These are phyloP conservation scores for Phytopythium vexans DNA, from an alignment of 352 stramenopile species.

Conservation along the genomic window DNA sequence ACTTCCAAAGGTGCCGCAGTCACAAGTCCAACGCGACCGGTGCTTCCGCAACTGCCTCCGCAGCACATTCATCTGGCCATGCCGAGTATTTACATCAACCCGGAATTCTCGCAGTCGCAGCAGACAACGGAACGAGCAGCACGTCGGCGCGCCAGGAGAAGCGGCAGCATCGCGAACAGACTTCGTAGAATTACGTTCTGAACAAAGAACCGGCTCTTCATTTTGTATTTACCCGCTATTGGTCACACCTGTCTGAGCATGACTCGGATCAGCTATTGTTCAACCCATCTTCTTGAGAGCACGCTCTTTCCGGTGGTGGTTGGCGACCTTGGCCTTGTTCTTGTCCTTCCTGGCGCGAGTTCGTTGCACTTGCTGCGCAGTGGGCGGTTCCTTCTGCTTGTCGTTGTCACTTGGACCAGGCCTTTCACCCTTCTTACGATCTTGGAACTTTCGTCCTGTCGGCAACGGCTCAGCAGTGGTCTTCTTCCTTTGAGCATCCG, in stretches of 20 bases:
- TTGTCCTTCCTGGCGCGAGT: conserved; percentile 48
- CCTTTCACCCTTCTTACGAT: conserved; percentile 19
- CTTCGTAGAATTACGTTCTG: conserved; percentile 49
- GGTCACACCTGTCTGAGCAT: neutral
- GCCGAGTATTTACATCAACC: conserved; percentile 58
- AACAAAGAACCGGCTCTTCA: neutral
- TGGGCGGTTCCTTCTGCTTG: conserved; percentile 18
- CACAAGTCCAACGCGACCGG: conserved; percentile 12
- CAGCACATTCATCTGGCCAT: conserved; percentile 46
- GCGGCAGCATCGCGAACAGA: conserved; percentile 33
- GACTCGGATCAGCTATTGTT: conserved; percentile 2
- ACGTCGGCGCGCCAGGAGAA: conserved; percentile 35
- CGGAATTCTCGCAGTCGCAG: conserved; percentile 35
- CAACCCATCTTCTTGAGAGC: conserved; percentile 78
- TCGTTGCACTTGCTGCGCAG: conserved; percentile 37
- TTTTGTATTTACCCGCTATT: conserved; percentile 1
- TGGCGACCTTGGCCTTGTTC: conserved; percentile 81
- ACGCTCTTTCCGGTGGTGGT: conserved; percentile 82
- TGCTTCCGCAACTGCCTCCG: conserved; percentile 18
- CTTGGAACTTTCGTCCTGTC: conserved; percentile 4
- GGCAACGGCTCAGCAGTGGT: conserved; percentile 5
- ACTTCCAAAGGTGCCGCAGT: conserved; percentile 8
- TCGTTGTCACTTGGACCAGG: conserved; percentile 11
- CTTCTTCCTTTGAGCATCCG: conserved; percentile 2
- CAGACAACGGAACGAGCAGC: conserved; percentile 35